Evolutionary conservation across 139 green algal genomes (phyloP).

Genomic region (Gonium pectorale): DNA sequence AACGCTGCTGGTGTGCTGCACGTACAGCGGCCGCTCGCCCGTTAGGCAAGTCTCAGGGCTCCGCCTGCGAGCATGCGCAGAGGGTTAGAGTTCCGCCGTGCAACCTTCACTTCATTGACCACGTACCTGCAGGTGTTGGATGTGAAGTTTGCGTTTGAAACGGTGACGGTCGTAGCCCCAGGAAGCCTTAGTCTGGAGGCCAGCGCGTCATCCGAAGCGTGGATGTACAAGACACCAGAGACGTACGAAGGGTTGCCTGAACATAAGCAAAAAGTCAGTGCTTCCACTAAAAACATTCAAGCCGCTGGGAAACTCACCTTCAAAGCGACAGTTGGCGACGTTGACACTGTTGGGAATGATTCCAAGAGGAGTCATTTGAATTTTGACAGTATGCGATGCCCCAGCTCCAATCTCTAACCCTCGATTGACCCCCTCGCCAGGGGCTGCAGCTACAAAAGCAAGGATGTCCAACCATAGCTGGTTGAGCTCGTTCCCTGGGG

Average conservation of each 20-base stretch:
- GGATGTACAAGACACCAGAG: background rate
- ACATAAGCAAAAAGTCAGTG: background rate
- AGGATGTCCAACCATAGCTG: constrained; percentile 6
- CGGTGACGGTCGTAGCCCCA: background rate
- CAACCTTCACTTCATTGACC: background rate
- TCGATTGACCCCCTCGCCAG: background rate
- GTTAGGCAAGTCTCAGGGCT: background rate
- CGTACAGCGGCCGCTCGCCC: background rate
- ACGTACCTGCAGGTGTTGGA: background rate
- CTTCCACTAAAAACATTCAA: background rate
- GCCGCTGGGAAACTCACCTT: background rate
- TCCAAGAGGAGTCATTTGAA: constrained; percentile 22
- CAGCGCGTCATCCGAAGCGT: background rate
- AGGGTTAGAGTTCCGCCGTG: background rate
- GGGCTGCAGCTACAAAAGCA: background rate
- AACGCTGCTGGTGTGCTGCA: background rate
- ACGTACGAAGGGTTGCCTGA: constrained; percentile 1
- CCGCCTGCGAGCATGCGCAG: background rate
- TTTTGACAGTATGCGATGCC: background rate
- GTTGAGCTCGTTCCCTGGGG: background rate
- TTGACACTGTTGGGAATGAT: background rate
- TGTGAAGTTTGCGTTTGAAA: background rate
- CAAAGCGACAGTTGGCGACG: background rate
- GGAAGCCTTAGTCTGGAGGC: background rate
- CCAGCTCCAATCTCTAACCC: background rate